Percentiles rank a stretch among this genome's conserved stretches.
These are phyloP conservation scores for Sporobolomyces roseus DNA, from an alignment of 768 basidiomycete species.

Conservation along the genomic window DNA sequence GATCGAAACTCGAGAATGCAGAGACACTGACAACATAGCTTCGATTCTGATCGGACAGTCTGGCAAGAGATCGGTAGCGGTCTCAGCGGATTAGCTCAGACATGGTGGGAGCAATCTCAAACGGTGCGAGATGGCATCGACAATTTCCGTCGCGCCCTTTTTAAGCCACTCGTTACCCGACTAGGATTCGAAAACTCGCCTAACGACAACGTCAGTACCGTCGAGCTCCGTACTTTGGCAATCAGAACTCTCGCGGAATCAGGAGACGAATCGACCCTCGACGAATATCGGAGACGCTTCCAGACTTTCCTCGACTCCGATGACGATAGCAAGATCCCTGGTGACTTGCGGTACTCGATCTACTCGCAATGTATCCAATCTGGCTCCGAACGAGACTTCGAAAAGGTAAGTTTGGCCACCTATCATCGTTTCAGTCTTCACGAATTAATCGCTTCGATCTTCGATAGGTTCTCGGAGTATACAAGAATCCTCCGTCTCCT, in stretches of 20 bases:
- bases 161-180: conserved; percentile 69
- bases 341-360: conserved; percentile 61
- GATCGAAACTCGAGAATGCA: not conserved
- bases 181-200: conserved; percentile 72
- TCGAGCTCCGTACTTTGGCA: conserved; percentile 69
- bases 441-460: no score
- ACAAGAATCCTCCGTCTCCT: conserved; percentile 69
- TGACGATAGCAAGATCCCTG: conserved; percentile 72
- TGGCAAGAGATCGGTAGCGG: conserved; percentile 67
- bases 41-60: conserved; percentile 50
- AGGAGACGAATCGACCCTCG: conserved; percentile 58
- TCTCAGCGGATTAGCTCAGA: conserved; percentile 57
- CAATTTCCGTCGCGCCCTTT: conserved; percentile 49
- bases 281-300: conserved; percentile 70
- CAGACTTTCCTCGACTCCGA: conserved; percentile 63
- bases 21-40: not conserved
- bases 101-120: conserved; percentile 78
- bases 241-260: conserved; percentile 59
- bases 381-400: conserved; percentile 71
- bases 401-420: conserved; percentile 50
- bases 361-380: conserved; percentile 62
- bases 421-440: no score
- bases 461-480: conserved; percentile 55
- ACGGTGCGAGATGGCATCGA: conserved; percentile 54
- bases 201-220: conserved; percentile 64